Evolutionary conservation across 208 protist species (phyloP).

Genomic region (Borovskyia barvae): DNA sequence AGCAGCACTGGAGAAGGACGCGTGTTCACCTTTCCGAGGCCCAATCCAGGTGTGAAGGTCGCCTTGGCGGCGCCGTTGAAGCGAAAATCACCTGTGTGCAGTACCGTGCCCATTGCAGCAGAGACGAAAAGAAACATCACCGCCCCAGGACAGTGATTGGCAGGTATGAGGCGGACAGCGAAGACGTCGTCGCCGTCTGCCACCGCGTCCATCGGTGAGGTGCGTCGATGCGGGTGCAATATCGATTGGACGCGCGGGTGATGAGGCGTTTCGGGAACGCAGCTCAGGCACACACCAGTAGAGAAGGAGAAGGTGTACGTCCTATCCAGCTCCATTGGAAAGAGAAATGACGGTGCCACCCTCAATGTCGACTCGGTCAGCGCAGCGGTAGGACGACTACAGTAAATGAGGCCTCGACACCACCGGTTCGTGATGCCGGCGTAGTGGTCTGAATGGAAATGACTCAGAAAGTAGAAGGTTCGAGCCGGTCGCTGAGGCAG

Average conservation of each 20-base stretch:
- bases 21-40: slow-evolving; percentile 7
- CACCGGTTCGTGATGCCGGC: slow-evolving; percentile 46
- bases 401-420: slow-evolving; percentile 63
- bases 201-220: background rate
- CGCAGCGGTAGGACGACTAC: slow-evolving; percentile 55
- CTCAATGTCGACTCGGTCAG: slow-evolving; percentile 48
- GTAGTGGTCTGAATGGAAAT: slow-evolving; percentile 94
- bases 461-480: slow-evolving; percentile 79
- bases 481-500: background rate
- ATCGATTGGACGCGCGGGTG: slow-evolving; percentile 12
- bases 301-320: slow-evolving; percentile 56
- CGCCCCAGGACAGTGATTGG: slow-evolving; percentile 92
- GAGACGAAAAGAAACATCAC: slow-evolving; percentile 89
- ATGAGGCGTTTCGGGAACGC: slow-evolving; percentile 14
- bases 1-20: background rate
- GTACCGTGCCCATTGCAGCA: slow-evolving; percentile 43
- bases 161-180: slow-evolving; percentile 59
- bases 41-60: background rate
- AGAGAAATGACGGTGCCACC: slow-evolving; percentile 36
- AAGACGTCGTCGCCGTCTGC: slow-evolving; percentile 8
- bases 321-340: slow-evolving; percentile 40
- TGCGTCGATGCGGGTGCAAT: background rate
- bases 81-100: slow-evolving; percentile 94
- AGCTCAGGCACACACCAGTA: slow-evolving; percentile 20
- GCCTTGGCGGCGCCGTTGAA: slow-evolving; percentile 46